phyloP scores from a whole-genome alignment of 176 grass and related monocot genomes.

The Coix lacrymajobi region DNA sequence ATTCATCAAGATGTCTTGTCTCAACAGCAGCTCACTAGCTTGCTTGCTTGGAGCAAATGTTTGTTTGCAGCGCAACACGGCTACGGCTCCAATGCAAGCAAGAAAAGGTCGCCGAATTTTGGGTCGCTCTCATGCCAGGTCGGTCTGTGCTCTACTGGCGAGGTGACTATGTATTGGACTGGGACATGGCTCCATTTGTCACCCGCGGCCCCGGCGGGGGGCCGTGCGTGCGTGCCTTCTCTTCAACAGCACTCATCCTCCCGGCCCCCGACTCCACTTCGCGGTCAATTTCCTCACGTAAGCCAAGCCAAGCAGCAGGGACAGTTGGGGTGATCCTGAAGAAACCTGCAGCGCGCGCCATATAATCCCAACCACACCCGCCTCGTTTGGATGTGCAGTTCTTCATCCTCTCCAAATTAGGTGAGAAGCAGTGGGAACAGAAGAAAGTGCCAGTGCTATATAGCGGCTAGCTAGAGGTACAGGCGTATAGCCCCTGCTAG shows the following conservation, averaged over 20 bases:
- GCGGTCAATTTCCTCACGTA: constrained; percentile 27
- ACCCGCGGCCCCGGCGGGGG: background rate
- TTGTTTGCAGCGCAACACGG: background rate
- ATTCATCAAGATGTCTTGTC: background rate
- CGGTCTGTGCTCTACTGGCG: background rate
- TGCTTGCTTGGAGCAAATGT: constrained; percentile 8
- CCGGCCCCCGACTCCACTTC: background rate
- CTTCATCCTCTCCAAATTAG: background rate
- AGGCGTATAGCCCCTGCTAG: background rate
- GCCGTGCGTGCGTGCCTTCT: background rate
- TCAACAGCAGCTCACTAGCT: background rate
- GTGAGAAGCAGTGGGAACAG: constrained; percentile 24
- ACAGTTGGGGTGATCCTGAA: constrained; percentile 43
- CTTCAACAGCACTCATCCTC: constrained; percentile 50
- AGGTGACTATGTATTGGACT: constrained; percentile 9
- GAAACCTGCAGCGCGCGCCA: constrained; percentile 16
- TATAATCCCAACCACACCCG: constrained; percentile 54
- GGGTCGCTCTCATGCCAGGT: constrained; percentile 38
- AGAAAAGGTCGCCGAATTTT: background rate
- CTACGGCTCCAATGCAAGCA: too few species aligned
- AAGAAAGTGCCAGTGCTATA: background rate
- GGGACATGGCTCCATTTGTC: constrained; percentile 30
- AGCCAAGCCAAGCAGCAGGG: background rate
- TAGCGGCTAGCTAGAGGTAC: background rate
- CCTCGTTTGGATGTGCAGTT: background rate